These are phyloP conservation scores for Tylopilus sp. DNA, from an alignment of 1,284 basidiomycete genomes.

Conservation along the genomic window DNA sequence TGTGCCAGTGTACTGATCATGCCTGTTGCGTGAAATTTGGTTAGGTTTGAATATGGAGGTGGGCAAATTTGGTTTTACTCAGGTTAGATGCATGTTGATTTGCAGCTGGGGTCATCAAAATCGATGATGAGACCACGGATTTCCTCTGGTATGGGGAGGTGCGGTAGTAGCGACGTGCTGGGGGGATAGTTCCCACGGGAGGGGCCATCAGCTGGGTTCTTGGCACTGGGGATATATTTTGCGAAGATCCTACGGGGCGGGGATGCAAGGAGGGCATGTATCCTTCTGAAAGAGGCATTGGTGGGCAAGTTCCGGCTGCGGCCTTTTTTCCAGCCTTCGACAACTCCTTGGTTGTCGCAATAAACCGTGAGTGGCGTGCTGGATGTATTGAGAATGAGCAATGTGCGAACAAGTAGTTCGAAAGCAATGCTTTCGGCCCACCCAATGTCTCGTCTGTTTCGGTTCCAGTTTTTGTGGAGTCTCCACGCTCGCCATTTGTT, in stretches of 20 bases:
- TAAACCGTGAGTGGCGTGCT: conserved; percentile 26
- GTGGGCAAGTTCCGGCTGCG: conserved; percentile 43
- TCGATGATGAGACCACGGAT: too few species aligned
- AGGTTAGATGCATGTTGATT: too few species aligned
- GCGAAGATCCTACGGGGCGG: background rate
- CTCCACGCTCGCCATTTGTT: conserved; percentile 1
- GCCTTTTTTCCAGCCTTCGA: conserved; percentile 52
- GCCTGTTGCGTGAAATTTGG: too few species aligned
- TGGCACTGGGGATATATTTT: background rate
- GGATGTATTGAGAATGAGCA: background rate
- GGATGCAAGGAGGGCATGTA: conserved; percentile 18
- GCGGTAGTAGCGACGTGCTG: too few species aligned
- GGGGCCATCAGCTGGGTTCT: background rate
- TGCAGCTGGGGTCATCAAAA: too few species aligned
- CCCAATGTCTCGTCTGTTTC: conserved; percentile 20
- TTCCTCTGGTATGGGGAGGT: too few species aligned
- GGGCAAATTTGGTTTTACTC: too few species aligned
- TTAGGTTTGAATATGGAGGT: too few species aligned
- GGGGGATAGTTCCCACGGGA: too few species aligned
- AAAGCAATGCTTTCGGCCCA: conserved; percentile 22
- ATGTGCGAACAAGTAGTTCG: conserved; percentile 38
- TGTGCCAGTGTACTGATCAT: too few species aligned
- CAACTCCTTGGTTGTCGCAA: conserved; percentile 52
- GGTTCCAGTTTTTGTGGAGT: background rate
- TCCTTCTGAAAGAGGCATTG: conserved; percentile 33